Conservation (phyloP, 1,284 basidiomycete genomes). For the Ustilago nuda region DNA sequence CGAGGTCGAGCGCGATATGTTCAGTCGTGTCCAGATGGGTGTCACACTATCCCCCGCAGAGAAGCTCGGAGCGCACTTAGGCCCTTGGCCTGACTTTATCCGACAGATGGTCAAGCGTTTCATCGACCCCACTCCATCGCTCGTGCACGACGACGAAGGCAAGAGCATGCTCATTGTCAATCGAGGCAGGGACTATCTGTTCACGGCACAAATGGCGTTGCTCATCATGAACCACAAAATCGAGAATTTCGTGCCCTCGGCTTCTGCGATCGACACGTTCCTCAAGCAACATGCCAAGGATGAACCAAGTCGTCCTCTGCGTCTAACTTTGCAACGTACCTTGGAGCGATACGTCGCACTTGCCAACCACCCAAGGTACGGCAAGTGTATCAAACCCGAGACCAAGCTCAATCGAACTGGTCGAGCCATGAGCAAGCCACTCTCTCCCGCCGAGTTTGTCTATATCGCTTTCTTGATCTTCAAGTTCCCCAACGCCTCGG, state of each 20-base stretch:
- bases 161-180: conserved; percentile 30
- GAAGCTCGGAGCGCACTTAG: conserved; percentile 53
- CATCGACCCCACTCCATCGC: conserved; percentile 39
- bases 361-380: conserved; percentile 41
- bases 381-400: conserved; percentile 44
- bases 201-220: conserved; percentile 48
- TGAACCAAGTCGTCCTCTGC: conserved; percentile 9
- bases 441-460: conserved; percentile 53
- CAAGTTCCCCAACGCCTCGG: conserved; percentile 33
- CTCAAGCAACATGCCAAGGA: conserved; percentile 29
- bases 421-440: conserved; percentile 23
- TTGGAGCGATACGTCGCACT: conserved; percentile 43
- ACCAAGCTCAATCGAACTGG: conserved; percentile 21
- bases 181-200: conserved; percentile 50
- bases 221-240: conserved; percentile 27
- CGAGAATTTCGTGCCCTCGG: conserved; percentile 27
- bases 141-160: conserved; percentile 35
- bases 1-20: conserved; percentile 56
- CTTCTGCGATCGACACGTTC: conserved; percentile 32
- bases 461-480: conserved; percentile 45
- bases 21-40: conserved; percentile 59
- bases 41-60: conserved; percentile 54
- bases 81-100: conserved; percentile 48
- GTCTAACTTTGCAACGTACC: conserved; percentile 26
- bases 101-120: conserved; percentile 53